Base-by-base conservation (phyloP, 208 protist species). In the Trypanosoma lewisi region DNA sequence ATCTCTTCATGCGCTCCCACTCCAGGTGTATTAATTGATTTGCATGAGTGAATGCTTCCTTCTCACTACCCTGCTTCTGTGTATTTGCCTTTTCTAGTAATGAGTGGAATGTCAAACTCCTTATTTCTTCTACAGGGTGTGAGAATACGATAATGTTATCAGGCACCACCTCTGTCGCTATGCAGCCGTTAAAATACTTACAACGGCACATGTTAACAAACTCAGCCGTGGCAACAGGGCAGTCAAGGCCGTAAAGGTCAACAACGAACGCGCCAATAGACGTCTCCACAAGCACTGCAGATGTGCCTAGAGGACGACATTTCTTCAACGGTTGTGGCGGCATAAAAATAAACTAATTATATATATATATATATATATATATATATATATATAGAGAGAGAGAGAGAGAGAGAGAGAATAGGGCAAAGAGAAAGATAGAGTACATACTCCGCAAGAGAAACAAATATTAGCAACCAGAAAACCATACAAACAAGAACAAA, bases 191-290 rank as follows among this genome's bases (percentile, higher is more conserved):
- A 60, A 77, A 94, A 28, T 85, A 72, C 67, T 84, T 74, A 37
- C 67, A 77, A 1, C 84, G 82, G 56, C 76, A 82, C 7, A 94
- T 68, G 45, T 88, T 91, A n/a, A 84, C 33, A 21, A 91, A 73
- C 48, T 89, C 76, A 17, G 58, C 80, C 11, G 82, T 87, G 21
- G 82, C 65, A 12, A 49, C 60, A 1, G 88, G 82, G 48, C 74
- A 83, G 63, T 94, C 85, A 11, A 62, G 72, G 48, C 85, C 88
- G 53, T 75, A 81, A 16, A 94, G 53, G 65, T 90, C 88, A 19
- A 91, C 58, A 5, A 78, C 60, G 49, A 91, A 63, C 9, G 80
- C 49, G 19, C 88, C 88, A 17, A 77, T 19, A 0, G 85, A 91
- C 1, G 84, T 89, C 39, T 94, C 76, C n/a, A 94, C 61, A 21